Base-by-base conservation (phyloP, 2,329 filamentous ascomycete genomes). In the Grosmannia serpens region DNA sequence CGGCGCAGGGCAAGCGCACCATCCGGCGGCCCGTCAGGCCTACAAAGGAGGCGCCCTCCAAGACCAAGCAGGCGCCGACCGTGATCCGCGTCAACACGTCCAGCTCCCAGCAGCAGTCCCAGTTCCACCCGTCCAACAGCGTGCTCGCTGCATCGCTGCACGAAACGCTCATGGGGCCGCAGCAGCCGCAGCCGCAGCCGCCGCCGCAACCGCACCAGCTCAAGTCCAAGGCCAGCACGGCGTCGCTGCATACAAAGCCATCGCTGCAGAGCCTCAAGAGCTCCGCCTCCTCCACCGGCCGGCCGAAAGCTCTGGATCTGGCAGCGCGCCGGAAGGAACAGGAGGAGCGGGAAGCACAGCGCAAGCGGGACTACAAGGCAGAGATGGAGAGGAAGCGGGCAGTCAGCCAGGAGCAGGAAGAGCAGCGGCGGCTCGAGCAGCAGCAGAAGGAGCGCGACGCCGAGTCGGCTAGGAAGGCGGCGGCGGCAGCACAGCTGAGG, bases 261-360 rank as follows among this genome's bases (percentile, higher is more conserved):
- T 81, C 81, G 1, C 66, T 74, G 10, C 75, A 79, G 57, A 88
- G 80, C 66, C 75, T 91, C 57, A 89, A 87, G 69, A 81, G 77
- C 65, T 83, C 82, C 8, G 75, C 76, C 8, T 83, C 83, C n/a
- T 79, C 84, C 35, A 77, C 76, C n/a, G 77, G 80, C 2, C 83
- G 85, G 56, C 81, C 85, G 0, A 89, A 87, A 68, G 86, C 88
- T 2, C 75, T 91, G 26, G 84, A 91, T 57, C 77, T 87, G 53
- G 89, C 87, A 2, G 87, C 89, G 46, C 86, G 85, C 67, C 91
- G 91, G 71, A 92, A 87, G 68, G 90, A 95, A 69, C 86, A 85
- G 68, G 91, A 95, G 65, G 89, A 95, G 68, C 83, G 85, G 53
- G 88, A 91, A 63, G 83, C 84, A 17, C 85, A 91, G 66, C 83